Evolutionary conservation across 2,329 filamentous ascomycete genomes (phyloP).

Genomic region (Falciphora oryzae): DNA sequence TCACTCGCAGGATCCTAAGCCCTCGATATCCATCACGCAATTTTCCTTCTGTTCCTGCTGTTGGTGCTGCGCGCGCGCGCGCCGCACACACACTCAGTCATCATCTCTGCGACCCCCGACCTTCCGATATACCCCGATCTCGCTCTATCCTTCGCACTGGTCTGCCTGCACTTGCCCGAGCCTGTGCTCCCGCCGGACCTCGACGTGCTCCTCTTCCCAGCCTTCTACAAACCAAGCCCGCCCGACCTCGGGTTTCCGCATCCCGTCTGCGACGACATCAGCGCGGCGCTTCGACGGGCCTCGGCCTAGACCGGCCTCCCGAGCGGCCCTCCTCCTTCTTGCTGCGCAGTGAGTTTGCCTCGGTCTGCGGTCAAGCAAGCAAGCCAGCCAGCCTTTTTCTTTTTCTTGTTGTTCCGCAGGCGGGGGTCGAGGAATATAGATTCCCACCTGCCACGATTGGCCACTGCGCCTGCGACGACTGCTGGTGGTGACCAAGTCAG

Average conservation of each 20-base stretch:
- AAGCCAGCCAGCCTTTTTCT: slow-evolving; percentile 1
- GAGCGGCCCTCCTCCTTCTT: too few relatives aligned
- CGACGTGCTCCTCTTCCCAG: background rate
- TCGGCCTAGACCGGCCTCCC: too few relatives aligned
- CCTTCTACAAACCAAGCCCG: background rate
- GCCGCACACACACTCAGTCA: too few relatives aligned
- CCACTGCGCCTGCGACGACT: background rate
- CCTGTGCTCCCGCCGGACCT: background rate
- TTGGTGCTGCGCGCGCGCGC: too few relatives aligned
- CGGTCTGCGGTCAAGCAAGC: background rate
- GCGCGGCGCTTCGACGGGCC: background rate
- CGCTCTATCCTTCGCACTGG: background rate
- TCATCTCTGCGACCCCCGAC: too few relatives aligned
- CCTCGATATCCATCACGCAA: background rate
- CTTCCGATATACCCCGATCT: background rate
- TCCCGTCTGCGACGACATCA: background rate
- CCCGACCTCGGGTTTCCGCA: background rate
- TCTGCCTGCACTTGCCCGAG: background rate
- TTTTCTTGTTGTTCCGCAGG: slow-evolving; percentile 8
- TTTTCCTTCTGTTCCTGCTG: background rate
- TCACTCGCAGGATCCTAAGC: background rate
- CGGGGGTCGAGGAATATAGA: background rate
- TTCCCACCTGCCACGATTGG: background rate
- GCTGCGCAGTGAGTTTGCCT: too few relatives aligned
- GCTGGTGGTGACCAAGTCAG: background rate